Conservation (phyloP, 495 filamentous ascomycete species). For the Podospora pseudocomata region DNA sequence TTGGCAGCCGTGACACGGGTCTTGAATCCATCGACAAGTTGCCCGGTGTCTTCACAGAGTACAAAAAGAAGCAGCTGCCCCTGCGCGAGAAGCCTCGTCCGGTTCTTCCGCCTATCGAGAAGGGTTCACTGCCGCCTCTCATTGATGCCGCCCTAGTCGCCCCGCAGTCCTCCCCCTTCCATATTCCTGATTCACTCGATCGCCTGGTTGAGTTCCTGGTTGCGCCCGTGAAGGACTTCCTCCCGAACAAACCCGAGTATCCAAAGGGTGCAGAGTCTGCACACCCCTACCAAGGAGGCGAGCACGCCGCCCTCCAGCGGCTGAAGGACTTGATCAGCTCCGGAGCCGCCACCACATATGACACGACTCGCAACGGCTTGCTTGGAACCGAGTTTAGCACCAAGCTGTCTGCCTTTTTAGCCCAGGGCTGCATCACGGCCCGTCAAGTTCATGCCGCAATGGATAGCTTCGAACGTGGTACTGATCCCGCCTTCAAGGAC, state of each 20-base stretch:
- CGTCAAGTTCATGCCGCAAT: constrained; percentile 62
- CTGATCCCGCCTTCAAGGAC: constrained; percentile 31
- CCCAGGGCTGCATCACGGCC: constrained; percentile 63
- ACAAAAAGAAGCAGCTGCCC: constrained; percentile 63
- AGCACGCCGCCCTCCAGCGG: constrained; percentile 50
- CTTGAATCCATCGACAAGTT: constrained; percentile 47
- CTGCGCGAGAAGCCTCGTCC: constrained; percentile 55
- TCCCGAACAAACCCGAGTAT: constrained; percentile 39
- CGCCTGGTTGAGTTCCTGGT: constrained; percentile 50
- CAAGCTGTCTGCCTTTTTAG: constrained; percentile 65
- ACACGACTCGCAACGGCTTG: constrained; percentile 64
- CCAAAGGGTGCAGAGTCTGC: constrained; percentile 50
- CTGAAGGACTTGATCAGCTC: constrained; percentile 55
- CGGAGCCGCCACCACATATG: constrained; percentile 57
- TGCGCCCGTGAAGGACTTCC: constrained; percentile 44
- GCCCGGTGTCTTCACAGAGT: constrained; percentile 65
- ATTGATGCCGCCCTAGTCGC: constrained; percentile 47
- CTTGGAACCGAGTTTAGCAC: constrained; percentile 65
- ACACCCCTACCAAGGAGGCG: constrained; percentile 66
- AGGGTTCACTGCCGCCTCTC: constrained; percentile 49
- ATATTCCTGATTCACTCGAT: constrained; percentile 51
- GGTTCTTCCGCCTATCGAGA: constrained; percentile 41
- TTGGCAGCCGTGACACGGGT: constrained; percentile 53
- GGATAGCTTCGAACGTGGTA: constrained; percentile 59
- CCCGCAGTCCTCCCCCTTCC: constrained; percentile 55